Base-by-base conservation (phyloP, 2,329 filamentous ascomycete species). In the Myriosclerotinia curreyana region DNA sequence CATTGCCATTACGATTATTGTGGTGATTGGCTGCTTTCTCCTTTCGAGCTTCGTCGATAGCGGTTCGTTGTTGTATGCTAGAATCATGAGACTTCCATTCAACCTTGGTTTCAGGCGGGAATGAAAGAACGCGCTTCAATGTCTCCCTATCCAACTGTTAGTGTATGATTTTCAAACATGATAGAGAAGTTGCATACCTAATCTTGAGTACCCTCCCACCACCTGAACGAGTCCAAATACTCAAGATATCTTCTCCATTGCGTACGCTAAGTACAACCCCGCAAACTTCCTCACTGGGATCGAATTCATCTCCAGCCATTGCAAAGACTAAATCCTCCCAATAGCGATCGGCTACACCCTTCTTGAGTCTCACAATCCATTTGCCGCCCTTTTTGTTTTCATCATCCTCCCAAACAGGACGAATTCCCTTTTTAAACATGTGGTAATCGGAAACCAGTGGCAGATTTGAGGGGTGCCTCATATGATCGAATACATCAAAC, bases 341-440 rank as follows among this genome's bases (percentile, higher is more conserved):
- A 77, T 96, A 97, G 63, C 94, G 87, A 77, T 98, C 95, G 22
- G 92, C 91, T 25, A 99, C 91, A 34, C 95, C 95, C 82, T 99
- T 99, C 84, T 96, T 97, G 75, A 99, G 80, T 69, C 94, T 85
- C 75, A 99, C 88, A 69, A 97, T 93, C 94, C 94, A 99, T 79
- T 99, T 99, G 60, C 95, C 95, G 62, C 95, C 95, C 70, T 88
- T 89, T 77, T 92, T 95, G 79, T 99, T 99, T 75, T 96, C 92
- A 54, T 96, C 92, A 71, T 99, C 95, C 77, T 99, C 95, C 95
- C 95, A 99, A 71, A 99, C 95, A 28, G 95, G 95, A 66, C 95
- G 87, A 67, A 99, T 93, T 62, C 93, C 94, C 74, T 95, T 92
- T 78, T 95, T 96, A 82, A 99, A 99, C 66, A 99, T 88, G 76